Evolutionary conservation across 106 monocot species (phyloP), one percentile per base, ranked within the genome.

Genomic region (Dioscorea alata): DNA sequence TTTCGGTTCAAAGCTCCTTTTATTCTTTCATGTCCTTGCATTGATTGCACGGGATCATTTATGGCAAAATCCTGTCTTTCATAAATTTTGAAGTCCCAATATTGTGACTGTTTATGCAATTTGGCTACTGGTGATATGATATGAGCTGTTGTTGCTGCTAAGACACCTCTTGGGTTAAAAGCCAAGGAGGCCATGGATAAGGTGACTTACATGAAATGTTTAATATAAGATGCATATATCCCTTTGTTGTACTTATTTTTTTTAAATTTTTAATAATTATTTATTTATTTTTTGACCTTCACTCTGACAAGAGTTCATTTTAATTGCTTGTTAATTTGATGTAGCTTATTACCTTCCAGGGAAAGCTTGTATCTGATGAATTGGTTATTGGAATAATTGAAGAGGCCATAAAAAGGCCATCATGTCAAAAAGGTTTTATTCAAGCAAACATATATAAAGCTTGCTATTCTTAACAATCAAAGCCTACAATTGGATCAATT

Each of bases 71-170:
- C 13, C 14, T 53, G 17, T 53, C 5, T 53, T 53, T 53, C 53
- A 2, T 13, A 53, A 53, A 53, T n/a, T 53, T 16, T 16, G 2
- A 53, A 16, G 14, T 13, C n/a, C 14, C 14, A 16, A 13, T 53
- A 4, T 53, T 4, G 9, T 53, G 53, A 82, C 62, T 99, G 97
- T 77, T 82, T 99, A 62, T 99, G 97, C 59, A 92, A 99, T 72
- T 79, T 99, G 77, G 97, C 97, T 60, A 99, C 97, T 50, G 97
- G 97, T 72, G 97, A 99, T 76, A 99, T 99, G 97, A 60, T 99
- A 70, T 92, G 96, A 71, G 86, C 97, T 77, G 89, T 89, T 62
- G 97, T 99, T 67, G 75, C 89, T 75, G 86, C 92, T 65, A 92
- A 92, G 69, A 92, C 97, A 24, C 92, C 89, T 66, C 87, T 99